Percentiles rank a stretch among this genome's conserved stretches.
These are phyloP conservation scores for Phlegmacium glaucopus DNA, from an alignment of 768 basidiomycete species.

Conservation along the genomic window DNA sequence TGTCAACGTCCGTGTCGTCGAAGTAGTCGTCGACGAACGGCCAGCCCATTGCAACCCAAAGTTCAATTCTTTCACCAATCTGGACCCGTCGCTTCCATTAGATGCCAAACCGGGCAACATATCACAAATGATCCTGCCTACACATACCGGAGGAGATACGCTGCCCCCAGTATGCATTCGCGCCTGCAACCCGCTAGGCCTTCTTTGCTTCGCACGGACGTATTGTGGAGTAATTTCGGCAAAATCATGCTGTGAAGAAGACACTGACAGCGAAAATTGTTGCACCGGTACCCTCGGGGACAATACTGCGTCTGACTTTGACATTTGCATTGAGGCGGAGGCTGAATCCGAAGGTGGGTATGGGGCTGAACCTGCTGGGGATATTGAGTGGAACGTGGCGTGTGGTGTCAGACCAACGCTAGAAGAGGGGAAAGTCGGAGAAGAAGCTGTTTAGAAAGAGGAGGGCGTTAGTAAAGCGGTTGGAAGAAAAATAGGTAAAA, in stretches of 20 bases:
- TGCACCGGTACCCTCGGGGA: no score
- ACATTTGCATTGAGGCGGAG: not conserved
- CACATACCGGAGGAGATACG: slow-evolving; percentile 12
- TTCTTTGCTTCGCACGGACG: not conserved
- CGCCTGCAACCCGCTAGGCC: not conserved
- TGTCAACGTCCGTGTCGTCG: no score
- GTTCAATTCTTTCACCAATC: no score
- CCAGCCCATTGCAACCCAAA: no score
- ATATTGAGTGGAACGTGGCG: no score
- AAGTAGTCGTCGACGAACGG: no score
- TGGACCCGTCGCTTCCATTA: not conserved
- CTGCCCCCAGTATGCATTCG: slow-evolving; percentile 1
- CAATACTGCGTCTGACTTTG: no score
- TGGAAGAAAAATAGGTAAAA: not conserved
- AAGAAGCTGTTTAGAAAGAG: not conserved
- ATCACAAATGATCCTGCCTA: slow-evolving; percentile 44
- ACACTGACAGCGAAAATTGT: no score
- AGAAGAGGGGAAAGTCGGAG: not conserved
- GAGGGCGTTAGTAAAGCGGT: not conserved
- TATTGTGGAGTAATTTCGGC: no score
- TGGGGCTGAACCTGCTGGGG: no score
- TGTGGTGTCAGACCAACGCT: not conserved
- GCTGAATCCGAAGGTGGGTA: not conserved
- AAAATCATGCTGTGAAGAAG: no score
- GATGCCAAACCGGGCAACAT: slow-evolving; percentile 42